A percentile compares a stretch with the other conserved stretches of the same genome.
phyloP scores from a whole-genome alignment of 2,329 filamentous ascomycete species.

The Apiospora phragmitis region DNA sequence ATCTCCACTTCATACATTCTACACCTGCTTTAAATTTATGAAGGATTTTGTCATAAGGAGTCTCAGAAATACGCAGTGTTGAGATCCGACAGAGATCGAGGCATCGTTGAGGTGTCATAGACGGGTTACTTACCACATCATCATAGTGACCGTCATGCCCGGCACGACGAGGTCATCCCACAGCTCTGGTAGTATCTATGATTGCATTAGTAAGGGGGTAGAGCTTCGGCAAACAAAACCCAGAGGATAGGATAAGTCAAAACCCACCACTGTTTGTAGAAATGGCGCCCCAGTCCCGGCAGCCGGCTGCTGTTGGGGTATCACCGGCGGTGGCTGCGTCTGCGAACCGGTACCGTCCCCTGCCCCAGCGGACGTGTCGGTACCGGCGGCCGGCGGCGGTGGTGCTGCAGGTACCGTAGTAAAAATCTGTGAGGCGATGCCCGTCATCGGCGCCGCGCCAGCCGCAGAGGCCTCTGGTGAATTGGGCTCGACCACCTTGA shows the following conservation, averaged over 20 bases:
- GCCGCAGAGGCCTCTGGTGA: background rate
- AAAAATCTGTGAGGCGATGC: background rate
- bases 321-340: background rate
- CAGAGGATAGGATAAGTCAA: slow-evolving; percentile 12
- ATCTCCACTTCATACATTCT: background rate
- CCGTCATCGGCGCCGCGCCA: background rate
- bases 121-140: slow-evolving; percentile 45
- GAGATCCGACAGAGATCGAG: background rate
- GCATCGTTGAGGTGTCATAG: too few relatives aligned
- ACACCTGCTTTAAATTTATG: too few relatives aligned
- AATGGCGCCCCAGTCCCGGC: slow-evolving; percentile 1
- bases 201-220: slow-evolving; percentile 34
- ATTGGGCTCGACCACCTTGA: slow-evolving; percentile 41
- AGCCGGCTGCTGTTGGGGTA: background rate
- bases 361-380: background rate
- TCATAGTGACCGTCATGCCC: slow-evolving; percentile 54
- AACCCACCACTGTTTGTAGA: slow-evolving; percentile 14
- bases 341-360: background rate
- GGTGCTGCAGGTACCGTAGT: background rate
- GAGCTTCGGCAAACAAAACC: slow-evolving; percentile 24
- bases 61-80: background rate
- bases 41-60: too few relatives aligned
- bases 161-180: slow-evolving; percentile 60
- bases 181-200: slow-evolving; percentile 51
- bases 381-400: too few relatives aligned